Conservation (phyloP, 2,329 filamentous ascomycete species). For the Pestalotiopsis fici region DNA sequence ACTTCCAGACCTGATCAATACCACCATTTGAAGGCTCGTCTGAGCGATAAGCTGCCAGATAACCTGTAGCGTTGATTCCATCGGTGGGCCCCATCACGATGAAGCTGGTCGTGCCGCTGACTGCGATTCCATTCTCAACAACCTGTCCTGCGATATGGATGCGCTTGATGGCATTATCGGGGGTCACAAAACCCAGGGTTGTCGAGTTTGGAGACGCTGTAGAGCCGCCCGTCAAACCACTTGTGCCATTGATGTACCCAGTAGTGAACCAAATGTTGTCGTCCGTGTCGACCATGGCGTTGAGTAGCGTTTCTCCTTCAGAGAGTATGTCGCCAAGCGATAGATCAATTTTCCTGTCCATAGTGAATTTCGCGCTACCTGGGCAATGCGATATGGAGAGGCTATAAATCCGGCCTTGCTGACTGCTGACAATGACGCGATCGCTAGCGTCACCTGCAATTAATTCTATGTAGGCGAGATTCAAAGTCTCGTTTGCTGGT, state of each 20-base stretch:
- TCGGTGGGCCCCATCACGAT: constrained; percentile 14
- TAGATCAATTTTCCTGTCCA: background rate
- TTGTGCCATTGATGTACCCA: background rate
- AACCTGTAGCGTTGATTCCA: constrained; percentile 7
- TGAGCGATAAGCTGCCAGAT: constrained; percentile 8
- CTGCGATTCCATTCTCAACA: constrained; percentile 17
- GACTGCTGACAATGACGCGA: background rate
- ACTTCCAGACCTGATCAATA: background rate
- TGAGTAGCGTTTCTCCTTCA: constrained; percentile 2
- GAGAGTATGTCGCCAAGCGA: background rate
- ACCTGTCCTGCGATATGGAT: constrained; percentile 11
- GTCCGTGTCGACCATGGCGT: constrained; percentile 1
- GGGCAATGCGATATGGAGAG: background rate
- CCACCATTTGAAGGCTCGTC: background rate
- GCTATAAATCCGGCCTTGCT: constrained; percentile 1
- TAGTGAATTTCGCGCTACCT: background rate
- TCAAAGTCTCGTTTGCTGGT: background rate
- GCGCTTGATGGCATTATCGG: background rate
- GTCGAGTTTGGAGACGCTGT: background rate
- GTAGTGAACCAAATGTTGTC: constrained; percentile 8
- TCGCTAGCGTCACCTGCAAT: background rate
- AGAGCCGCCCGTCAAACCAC: no score
- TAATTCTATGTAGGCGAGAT: constrained; percentile 7
- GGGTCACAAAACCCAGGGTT: constrained; percentile 4
- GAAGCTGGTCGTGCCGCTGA: constrained; percentile 14